phyloP scores from a whole-genome alignment of 495 filamentous ascomycete genomes.

The Penicillium ucsense region DNA sequence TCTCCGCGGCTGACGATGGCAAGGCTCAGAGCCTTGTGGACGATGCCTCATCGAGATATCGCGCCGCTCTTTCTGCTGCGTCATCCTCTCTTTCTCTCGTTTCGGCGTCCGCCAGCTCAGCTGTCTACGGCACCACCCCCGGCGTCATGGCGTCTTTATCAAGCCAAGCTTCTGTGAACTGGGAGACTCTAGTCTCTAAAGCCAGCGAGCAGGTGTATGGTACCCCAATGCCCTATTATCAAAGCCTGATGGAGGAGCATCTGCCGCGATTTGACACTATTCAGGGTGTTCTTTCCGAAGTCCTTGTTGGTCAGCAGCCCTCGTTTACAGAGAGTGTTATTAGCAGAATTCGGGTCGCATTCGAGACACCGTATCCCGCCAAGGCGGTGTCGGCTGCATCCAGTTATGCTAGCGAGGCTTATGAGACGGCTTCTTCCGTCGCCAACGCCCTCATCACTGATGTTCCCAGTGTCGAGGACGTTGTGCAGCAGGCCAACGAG shows the following conservation, averaged over 20 bases:
- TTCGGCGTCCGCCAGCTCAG: constrained; percentile 43
- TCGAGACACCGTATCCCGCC: constrained; percentile 46
- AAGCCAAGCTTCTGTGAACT: constrained; percentile 47
- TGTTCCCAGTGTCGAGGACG: constrained; percentile 47
- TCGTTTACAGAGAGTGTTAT: constrained; percentile 75
- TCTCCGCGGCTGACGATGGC: constrained; percentile 33
- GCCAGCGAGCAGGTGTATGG: constrained; percentile 67
- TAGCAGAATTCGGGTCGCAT: constrained; percentile 56
- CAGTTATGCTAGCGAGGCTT: constrained; percentile 46
- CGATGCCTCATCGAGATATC: constrained; percentile 39
- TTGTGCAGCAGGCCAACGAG: constrained; percentile 45
- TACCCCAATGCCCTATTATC: constrained; percentile 54
- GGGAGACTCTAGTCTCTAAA: constrained; percentile 57
- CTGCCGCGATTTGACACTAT: constrained; percentile 58
- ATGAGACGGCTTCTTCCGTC: constrained; percentile 45
- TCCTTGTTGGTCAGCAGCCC: constrained; percentile 69
- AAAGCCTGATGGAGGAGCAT: constrained; percentile 42
- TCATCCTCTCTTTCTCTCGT: constrained; percentile 36
- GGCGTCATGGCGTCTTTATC: constrained; percentile 37
- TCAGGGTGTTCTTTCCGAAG: constrained; percentile 62
- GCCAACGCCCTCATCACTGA: constrained; percentile 44
- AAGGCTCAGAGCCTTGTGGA: constrained; percentile 32
- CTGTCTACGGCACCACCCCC: constrained; percentile 34
- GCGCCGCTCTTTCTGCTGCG: constrained; percentile 39
- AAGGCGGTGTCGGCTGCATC: constrained; percentile 40